These are phyloP conservation scores for Oidium heveae DNA, from an alignment of 2,329 filamentous ascomycete species.

Conservation along the genomic window DNA sequence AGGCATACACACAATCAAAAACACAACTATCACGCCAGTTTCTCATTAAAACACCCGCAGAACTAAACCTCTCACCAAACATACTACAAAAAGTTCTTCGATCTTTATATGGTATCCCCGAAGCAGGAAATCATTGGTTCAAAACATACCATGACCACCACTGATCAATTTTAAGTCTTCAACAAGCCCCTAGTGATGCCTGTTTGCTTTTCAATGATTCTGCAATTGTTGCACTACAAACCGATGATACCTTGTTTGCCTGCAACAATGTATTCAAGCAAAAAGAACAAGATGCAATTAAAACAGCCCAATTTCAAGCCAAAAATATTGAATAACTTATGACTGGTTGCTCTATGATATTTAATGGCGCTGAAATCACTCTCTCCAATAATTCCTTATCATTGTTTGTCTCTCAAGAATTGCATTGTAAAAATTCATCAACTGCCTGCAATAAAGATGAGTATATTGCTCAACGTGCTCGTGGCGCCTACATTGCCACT, in stretches of 20 bases:
- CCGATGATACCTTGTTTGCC: conserved; percentile 2
- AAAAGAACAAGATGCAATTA: neutral
- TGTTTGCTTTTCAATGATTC: conserved; percentile 1
- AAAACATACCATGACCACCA: conserved; percentile 1
- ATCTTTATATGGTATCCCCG: neutral
- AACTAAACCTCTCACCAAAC: neutral
- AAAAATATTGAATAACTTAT: neutral
- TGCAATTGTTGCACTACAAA: conserved; percentile 1
- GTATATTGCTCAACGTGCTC: neutral
- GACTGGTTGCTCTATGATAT: neutral
- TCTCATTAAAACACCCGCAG: neutral
- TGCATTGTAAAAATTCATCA: neutral
- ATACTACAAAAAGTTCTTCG: neutral
- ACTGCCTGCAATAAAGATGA: neutral
- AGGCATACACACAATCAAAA: neutral
- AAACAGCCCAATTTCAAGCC: neutral
- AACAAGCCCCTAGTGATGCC: conserved; percentile 1
- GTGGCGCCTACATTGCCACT: neutral
- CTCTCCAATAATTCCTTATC: neutral
- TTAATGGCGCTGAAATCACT: neutral
- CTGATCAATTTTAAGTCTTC: neutral
- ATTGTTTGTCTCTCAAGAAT: neutral
- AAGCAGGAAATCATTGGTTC: neutral
- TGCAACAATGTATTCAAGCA: neutral
- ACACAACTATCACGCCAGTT: neutral